Conservation (phyloP, 2,329 filamentous ascomycete genomes). For the Davidsoniella virescens region DNA sequence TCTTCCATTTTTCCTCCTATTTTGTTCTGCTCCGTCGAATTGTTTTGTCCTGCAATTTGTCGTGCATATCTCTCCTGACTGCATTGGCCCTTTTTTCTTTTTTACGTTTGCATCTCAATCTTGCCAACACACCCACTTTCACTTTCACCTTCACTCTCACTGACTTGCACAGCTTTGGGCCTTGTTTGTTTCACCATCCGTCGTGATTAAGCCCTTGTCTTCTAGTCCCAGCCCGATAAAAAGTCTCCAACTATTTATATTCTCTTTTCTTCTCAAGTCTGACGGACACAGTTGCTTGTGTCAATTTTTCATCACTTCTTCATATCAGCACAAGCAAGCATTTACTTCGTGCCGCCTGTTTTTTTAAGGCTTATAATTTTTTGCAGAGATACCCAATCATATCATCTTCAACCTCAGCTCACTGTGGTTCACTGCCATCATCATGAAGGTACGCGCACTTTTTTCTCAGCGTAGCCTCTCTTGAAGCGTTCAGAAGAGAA, state of each 20-base stretch:
- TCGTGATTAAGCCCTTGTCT: background rate
- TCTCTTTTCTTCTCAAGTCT: background rate
- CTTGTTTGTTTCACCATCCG: constrained; percentile 2
- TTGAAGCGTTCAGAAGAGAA: constrained; percentile 13
- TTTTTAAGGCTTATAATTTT: constrained; percentile 1
- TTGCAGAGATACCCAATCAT: background rate
- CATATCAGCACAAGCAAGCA: background rate
- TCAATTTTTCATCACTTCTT: background rate
- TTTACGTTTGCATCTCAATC: background rate
- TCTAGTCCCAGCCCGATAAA: too few relatives aligned
- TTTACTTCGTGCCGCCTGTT: background rate
- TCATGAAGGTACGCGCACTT: constrained; percentile 13
- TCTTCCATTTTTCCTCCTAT: background rate
- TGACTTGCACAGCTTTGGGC: constrained; percentile 1
- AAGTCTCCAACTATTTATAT: background rate
- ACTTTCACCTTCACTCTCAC: too few relatives aligned
- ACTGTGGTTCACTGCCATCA: constrained; percentile 14
- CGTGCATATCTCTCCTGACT: background rate
- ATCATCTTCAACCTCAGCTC: constrained; percentile 13
- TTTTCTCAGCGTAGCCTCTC: constrained; percentile 12
- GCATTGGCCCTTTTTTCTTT: background rate
- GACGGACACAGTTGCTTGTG: too few relatives aligned
- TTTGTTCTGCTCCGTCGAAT: too few relatives aligned
- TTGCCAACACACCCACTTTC: too few relatives aligned
- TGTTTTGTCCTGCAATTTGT: background rate